These are phyloP conservation scores for Zopfochytrium polystomum DNA, from an alignment of 371 early-diverging fungal species.

Conservation along the genomic window DNA sequence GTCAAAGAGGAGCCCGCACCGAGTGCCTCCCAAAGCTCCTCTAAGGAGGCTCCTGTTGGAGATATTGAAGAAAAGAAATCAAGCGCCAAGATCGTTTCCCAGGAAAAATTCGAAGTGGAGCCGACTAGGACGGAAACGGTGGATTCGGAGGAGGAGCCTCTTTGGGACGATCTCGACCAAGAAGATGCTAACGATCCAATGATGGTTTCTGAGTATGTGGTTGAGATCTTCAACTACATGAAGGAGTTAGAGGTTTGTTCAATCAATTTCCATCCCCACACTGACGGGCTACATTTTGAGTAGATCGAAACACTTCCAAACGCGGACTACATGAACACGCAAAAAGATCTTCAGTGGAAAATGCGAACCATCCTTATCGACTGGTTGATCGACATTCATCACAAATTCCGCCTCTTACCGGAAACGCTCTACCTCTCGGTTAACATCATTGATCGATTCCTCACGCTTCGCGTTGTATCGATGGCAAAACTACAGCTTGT, in stretches of 20 bases:
- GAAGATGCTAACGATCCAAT: conserved; percentile 73
- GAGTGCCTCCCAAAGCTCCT: too few relatives aligned
- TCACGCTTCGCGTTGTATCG: conserved; percentile 79
- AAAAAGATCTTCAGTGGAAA: conserved; percentile 87
- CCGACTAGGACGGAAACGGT: too few relatives aligned
- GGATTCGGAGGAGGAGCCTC: background rate
- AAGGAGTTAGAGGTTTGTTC: conserved; percentile 64
- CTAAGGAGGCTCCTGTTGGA: background rate
- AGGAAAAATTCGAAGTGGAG: too few relatives aligned
- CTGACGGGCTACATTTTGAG: background rate
- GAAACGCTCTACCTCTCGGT: conserved; percentile 95
- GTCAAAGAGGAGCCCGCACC: too few relatives aligned
- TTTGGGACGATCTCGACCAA: conserved; percentile 58
- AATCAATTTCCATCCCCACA: background rate
- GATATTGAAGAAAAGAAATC: background rate
- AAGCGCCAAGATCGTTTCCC: background rate
- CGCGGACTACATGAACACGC: conserved; percentile 76
- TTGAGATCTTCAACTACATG: conserved; percentile 86
- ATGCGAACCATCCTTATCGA: conserved; percentile 91
- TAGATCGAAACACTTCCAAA: conserved; percentile 66
- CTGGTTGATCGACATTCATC: conserved; percentile 91
- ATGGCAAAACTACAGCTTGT: conserved; percentile 92
- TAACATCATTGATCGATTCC: conserved; percentile 96
- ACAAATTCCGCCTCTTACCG: conserved; percentile 85
- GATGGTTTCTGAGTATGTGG: conserved; percentile 88